Evolutionary conservation across 1,284 basidiomycete species (phyloP), one percentile per base, ranked within the genome.

Genomic region (Quambalaria eucalypti): DNA sequence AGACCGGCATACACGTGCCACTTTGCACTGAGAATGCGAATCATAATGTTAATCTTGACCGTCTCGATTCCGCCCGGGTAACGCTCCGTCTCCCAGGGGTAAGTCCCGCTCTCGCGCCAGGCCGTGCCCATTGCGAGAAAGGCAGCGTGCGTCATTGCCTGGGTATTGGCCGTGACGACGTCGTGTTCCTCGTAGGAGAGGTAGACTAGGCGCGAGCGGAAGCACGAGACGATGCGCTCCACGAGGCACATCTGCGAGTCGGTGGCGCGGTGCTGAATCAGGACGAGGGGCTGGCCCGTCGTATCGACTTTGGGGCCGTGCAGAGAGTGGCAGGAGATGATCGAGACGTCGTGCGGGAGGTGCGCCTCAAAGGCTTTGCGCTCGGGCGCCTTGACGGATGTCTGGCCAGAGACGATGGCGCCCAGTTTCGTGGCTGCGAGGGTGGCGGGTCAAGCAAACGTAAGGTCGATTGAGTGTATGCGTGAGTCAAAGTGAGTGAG

Each of bases 1-100:
- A 98, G 83, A 2, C 93, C 95, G 26, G 95, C 95, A 75, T 98
- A 98, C 67, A 98, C 93, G 78, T 98, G 95, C 92, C 92, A 98
- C 69, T 91, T 87, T 74, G 92, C 93, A 44, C 89, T 84, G 78
- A 97, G 97, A 72, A 98, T 97, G 1, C 95, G 89, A 25, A 75
- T 57, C 48, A 69, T 87, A 73, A 98, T 87, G 81, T 98, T 98
- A 68, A 96, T 92, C 78, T 98, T 98, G 69, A 97, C 90, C 7
- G 90, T 93, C 77, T 98, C 93, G 69, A 98, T 93, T 0, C 95
- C 95, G n/a, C 91, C 89, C 33, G 95, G 88, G 78, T 97, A 97
- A 55, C 87, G 84, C 8, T 80, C 79, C 40, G 89, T 85, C 77
- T 97, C 92, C 95, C 93, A 98, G 1, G 95, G 95, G 75, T 96